Evolutionary conservation across 495 filamentous ascomycete species (phyloP), one percentile per base, ranked within the genome.

Genomic region (Collariella sp.): DNA sequence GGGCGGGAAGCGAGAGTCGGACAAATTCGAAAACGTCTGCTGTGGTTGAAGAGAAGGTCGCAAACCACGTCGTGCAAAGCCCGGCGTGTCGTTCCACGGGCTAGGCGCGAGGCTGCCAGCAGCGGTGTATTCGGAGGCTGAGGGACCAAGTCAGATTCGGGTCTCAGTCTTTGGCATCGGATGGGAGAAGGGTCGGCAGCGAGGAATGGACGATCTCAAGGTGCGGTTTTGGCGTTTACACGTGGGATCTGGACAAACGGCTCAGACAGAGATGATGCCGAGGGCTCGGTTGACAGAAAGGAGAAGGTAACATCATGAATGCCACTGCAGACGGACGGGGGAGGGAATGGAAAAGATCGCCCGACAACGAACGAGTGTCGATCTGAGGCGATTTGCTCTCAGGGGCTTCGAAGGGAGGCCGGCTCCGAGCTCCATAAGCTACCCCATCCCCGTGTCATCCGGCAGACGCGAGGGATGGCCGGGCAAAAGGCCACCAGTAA

Each of bases 341-440:
- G 43, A 41, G 33, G 43, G 52, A 29, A 54, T 24, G 52, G 22
- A 33, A 36, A 49, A 46, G 52, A 49, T 49, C 45, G 29, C 18
- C 42, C 43, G 34, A 38, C n/a, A 22, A 7, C 45, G 34, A 38
- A 19, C 9, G 38, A 43, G 35, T 38, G 52, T 55, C 44, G 52
- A 55, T 55, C 45, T n/a, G 13, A 55, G 52, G 55, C 45, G 41
- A 47, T 43, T 48, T 9, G 9, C 9, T 31, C 26, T 31, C 9
- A 29, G 4, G 41, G 41, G 16, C n/a, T n/a, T n/a, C n/a, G 40
- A 23, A 6, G 13, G 26, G 26, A 20, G 39, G 50, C 39, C 40
- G 39, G 24, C 23, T 18, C 13, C 29, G 22, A 33, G 50, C 26
- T 40, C 50, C 50, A 44, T 29, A 22, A 33, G 23, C 15, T 29